Base-by-base conservation (phyloP, 2,329 filamentous ascomycete genomes). In the Septoria linicola region DNA sequence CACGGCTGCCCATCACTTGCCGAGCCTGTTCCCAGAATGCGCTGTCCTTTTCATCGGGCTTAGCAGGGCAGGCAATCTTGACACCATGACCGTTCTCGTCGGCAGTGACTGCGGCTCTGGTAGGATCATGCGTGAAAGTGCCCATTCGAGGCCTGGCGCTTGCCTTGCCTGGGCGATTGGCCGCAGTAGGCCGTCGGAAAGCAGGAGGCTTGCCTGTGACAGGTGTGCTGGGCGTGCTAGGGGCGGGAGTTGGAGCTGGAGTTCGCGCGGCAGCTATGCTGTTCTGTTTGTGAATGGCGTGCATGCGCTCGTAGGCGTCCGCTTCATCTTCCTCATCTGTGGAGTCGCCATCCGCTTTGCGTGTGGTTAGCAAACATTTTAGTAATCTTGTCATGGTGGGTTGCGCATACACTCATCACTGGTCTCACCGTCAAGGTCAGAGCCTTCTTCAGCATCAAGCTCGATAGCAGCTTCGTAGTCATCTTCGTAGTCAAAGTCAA, bases 251-350 rank as follows among this genome's bases (percentile, higher is more conserved):
- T 40, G 51, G 53, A 10, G 49, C 52, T 30, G 59, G 53, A 36
- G 44, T 48, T 8, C 37, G 19, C 11, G 43, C 32, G 14, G 43
- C 43, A 25, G 25, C 32, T 16, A 23, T 19, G 3, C 16, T 25
- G 30, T 47, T 47, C 21, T 47, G 19, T 16, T 19, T 40, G 43
- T 47, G 43, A n/a, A 47, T 47, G 20, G 43, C 43, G 19, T 39
- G 43, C 43, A 47, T 47, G 25, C 43, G 54, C 30, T 63, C 61
- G 35, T 64, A 65, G 27, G 61, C 58, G 19, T 57, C 59, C 32
- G 68, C 66, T 54, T 68, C 58, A 13, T 58, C 59, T 41, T 69
- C 66, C 51, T 68, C 66, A 41, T 69, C 67, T 23, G 66, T 69
- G 14, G 66, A 67, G 39, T 69, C 67, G 27, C 67, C 68, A 47